Evolutionary conservation across 495 filamentous ascomycete genomes (phyloP).

Genomic region (Neurospora intermedia): DNA sequence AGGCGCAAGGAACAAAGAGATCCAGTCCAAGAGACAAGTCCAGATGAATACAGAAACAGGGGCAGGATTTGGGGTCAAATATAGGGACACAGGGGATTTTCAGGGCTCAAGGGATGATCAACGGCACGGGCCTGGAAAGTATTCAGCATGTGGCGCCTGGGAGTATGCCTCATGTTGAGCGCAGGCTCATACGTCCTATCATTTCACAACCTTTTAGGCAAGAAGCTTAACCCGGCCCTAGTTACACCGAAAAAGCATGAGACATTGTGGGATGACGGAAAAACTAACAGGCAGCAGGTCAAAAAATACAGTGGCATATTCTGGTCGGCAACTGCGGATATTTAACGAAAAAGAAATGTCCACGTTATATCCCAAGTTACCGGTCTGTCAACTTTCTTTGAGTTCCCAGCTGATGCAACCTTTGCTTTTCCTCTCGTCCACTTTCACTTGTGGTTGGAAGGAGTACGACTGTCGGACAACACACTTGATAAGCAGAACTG

Average conservation of each 20-base stretch:
- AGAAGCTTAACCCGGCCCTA: neutral
- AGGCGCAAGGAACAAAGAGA: neutral
- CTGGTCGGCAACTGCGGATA: neutral
- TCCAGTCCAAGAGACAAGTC: neutral
- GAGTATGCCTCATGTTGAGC: neutral
- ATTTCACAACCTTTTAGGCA: neutral
- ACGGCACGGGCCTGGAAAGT: neutral
- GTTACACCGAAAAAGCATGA: neutral
- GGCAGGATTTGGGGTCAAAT: neutral
- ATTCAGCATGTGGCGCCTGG: neutral
- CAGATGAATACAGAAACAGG: neutral
- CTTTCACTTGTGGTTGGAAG: neutral
- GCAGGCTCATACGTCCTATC: neutral
- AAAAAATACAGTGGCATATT: neutral
- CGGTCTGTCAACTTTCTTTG: neutral
- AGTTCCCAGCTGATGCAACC: neutral
- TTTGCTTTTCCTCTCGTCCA: neutral
- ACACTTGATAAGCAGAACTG: neutral
- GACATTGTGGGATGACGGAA: neutral
- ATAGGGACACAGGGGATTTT: neutral
- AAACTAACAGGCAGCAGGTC: neutral
- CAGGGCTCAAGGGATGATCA: neutral
- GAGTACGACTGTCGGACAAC: neutral
- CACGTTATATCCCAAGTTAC: neutral
- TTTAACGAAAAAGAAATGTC: neutral